Base-by-base conservation (phyloP, 208 protist species). In the Kentomonas sorsogonicus region DNA sequence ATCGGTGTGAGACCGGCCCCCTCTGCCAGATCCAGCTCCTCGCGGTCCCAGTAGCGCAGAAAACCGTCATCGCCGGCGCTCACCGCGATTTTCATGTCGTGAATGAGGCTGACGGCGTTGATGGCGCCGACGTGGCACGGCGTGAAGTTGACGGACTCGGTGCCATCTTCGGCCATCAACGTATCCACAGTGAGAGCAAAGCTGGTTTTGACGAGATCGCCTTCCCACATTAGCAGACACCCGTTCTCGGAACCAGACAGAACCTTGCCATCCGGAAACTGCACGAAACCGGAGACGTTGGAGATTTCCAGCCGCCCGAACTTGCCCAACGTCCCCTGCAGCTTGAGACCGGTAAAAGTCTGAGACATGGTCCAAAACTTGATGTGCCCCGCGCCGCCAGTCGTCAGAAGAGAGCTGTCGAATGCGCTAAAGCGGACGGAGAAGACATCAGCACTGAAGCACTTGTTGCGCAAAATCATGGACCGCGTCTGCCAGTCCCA, bases 341-440 rank as follows among this genome's bases (percentile, higher is more conserved):
- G 81, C 66, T 99, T 99, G 53, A 98, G 79, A 0, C 98, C 98
- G 0, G 98, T 99, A 74, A 99, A 99, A 18, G 98, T 99, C 25
- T 89, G 66, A 0, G 97, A 96, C 95, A 98, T 98, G 36, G 91
- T 85, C 98, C 98, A 99, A 66, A 99, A 99, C 50, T 97, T 97
- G 51, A 99, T 97, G 70, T 99, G 97, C 0, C 96, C 97, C 0
- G 74, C 76, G 3, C 98, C 98, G 13, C 87, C 90, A 0, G 95
- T 98, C 39, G 92, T 87, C 13, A 99, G 86, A 1, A 79, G 66
- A 1, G 94, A 91, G 59, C 94, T 91, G 66, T 96, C 83, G 54
- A 88, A 91, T 13, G 77, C 77, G 36, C 93, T 98, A 60, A 99
- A 99, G 10, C 70, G 53, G 6, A 98, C 83, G 44, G 73, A 95